These are phyloP conservation scores for Lactarius quietus DNA, from an alignment of 768 basidiomycete genomes.

Conservation along the genomic window DNA sequence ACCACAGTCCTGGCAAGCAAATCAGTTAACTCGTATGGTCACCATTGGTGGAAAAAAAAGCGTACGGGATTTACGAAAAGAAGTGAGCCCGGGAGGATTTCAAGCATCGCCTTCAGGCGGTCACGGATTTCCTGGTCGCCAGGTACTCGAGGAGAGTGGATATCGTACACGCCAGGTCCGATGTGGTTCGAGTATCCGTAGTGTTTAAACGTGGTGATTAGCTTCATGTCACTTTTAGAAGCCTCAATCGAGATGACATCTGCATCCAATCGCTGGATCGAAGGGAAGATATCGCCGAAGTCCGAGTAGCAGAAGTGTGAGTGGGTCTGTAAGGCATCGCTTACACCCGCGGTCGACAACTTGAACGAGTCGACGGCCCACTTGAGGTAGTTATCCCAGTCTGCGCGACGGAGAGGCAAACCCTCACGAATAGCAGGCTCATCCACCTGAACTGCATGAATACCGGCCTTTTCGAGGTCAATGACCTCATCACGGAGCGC, in stretches of 20 bases:
- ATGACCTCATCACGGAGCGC: conserved; percentile 97
- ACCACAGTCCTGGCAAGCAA: conserved; percentile 71
- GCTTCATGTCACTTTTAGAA: conserved; percentile 98
- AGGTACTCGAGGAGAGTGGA: conserved; percentile 99
- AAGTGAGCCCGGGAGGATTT: conserved; percentile 73
- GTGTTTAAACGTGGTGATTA: conserved; percentile 90
- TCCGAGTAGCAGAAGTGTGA: conserved; percentile 99
- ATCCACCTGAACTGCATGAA: conserved; percentile 98
- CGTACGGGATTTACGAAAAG: conserved; percentile 87
- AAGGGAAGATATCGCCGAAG: conserved; percentile 98
- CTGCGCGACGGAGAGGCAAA: conserved; percentile 90
- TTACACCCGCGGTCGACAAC: conserved; percentile 93
- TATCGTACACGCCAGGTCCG: conserved; percentile 97
- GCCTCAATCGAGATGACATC: conserved; percentile 99
- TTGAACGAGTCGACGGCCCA: conserved; percentile 99
- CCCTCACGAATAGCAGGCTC: conserved; percentile 99
- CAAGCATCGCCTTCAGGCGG: conserved; percentile 80
- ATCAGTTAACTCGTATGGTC: conserved; percentile 6
- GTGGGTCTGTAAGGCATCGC: conserved; percentile 92
- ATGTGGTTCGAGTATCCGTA: conserved; percentile 97
- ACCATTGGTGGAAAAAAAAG: conserved; percentile 6
- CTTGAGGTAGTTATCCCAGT: conserved; percentile 94
- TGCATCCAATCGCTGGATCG: conserved; percentile 93
- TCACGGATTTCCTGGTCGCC: conserved; percentile 91
- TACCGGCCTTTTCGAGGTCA: conserved; percentile 95